Evolutionary conservation across 257 asterid genomes (phyloP), one percentile per base, ranked within the genome.

Genomic region (Parsonsia alboflavescens): DNA sequence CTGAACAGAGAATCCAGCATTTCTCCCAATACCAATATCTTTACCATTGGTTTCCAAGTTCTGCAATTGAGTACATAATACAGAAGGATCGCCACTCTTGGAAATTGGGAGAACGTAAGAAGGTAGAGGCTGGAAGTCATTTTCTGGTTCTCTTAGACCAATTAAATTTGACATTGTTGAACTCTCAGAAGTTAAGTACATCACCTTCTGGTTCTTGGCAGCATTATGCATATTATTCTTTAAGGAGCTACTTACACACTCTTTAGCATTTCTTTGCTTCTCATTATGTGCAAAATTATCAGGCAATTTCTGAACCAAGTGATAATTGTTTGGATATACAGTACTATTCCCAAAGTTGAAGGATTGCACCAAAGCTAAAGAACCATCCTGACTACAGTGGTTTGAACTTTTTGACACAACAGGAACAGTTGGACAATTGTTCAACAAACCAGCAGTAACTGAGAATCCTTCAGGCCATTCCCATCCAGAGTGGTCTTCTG

Each of bases 391-490:
- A 79, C 65, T 48, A 70, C 72, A 74, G 50, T 39, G 72, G 75
- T 75, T 77, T 42, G 82, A 50, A 73, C 68, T 78, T 78, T 71
- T 75, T 36, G 86, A 70, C 68, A 52, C 54, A 65, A 71, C 67
- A 67, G 84, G 77, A 21, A 66, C 45, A 39, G 74, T 62, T 22
- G 73, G 68, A 79, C 15, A 73, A 75, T 71, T 80, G 66, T 76
- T 79, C 65, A 24, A 58, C 44, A 64, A 58, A 73, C 81, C 83
- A 49, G 80, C 49, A 24, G 82, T 73, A 52, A 72, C 82, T 74
- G 91, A 77, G 81, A 77, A 59, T 79, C 75, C 88, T 70, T 82
- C 89, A 73, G 90, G 88, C 94, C 90, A 89, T 79, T 85, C 94
- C 94, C 89, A 89, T 79, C 85, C 88, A 67, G 76, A 73, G 73